Conservation (phyloP, 257 asterid species). For the Lithospermum erythrorhizon region DNA sequence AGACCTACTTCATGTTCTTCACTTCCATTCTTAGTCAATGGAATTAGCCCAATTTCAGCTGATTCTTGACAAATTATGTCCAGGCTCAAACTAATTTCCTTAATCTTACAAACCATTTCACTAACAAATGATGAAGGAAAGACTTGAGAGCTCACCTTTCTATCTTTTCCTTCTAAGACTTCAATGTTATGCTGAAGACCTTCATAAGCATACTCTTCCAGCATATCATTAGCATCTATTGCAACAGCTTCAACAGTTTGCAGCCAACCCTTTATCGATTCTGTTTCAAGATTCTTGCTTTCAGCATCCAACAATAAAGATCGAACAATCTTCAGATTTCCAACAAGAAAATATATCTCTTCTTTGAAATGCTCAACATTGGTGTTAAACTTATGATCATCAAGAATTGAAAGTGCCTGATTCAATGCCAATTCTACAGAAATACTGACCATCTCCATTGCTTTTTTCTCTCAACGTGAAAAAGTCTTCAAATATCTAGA, state of each 20-base stretch:
- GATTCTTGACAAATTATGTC: not conserved
- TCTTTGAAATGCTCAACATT: not conserved
- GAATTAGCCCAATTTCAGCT: not conserved
- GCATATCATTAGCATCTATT: conserved; percentile 13
- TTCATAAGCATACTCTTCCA: conserved; percentile 13
- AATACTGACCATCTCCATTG: too few relatives aligned
- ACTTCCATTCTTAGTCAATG: not conserved
- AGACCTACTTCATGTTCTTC: too few relatives aligned
- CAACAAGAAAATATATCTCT: not conserved
- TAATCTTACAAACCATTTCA: conserved; percentile 6
- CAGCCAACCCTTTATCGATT: conserved; percentile 11
- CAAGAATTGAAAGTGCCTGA: too few relatives aligned
- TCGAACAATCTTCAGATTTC: conserved; percentile 3
- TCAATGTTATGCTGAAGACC: not conserved
- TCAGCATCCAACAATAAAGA: conserved; percentile 11
- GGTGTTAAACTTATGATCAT: too few relatives aligned
- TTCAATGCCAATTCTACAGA: too few relatives aligned
- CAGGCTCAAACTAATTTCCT: not conserved
- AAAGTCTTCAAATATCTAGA: too few relatives aligned
- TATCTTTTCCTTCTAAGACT: not conserved
- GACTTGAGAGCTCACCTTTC: conserved; percentile 2
- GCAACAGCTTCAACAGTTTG: conserved; percentile 9
- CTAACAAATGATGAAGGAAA: not conserved
- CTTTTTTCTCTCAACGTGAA: too few relatives aligned
- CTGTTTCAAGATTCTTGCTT: not conserved